These are phyloP conservation scores for Skeletonema potamos DNA, from an alignment of 108 stramenopile genomes.

Conservation along the genomic window DNA sequence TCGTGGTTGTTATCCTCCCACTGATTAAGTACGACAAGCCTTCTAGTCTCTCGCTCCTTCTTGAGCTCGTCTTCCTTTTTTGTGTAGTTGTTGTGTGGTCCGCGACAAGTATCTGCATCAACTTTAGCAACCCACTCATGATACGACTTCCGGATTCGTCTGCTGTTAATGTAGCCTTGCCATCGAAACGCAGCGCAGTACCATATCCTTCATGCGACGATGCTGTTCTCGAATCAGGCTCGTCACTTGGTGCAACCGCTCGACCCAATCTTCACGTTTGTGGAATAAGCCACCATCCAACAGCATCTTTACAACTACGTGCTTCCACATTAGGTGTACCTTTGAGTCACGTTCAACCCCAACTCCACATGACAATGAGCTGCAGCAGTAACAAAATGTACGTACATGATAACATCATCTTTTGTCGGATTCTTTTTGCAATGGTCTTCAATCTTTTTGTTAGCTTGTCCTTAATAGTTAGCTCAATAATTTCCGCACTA, in stretches of 20 bases:
- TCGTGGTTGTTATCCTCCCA: no score
- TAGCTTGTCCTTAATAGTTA: no score
- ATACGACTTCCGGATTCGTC: background rate
- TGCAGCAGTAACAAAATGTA: slow-evolving; percentile 9
- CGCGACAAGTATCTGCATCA: background rate
- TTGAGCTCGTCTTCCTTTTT: background rate
- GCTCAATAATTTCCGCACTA: no score
- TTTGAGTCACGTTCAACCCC: slow-evolving; percentile 7
- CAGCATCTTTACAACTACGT: slow-evolving; percentile 9
- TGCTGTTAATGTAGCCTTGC: background rate
- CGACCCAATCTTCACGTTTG: slow-evolving; percentile 18
- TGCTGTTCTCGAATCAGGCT: background rate
- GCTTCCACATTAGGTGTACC: slow-evolving; percentile 14
- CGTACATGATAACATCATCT: background rate
- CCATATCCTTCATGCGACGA: background rate
- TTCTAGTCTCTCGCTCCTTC: background rate
- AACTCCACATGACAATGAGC: background rate
- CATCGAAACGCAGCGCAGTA: no score
- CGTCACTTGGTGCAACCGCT: background rate
- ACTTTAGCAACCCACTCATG: background rate
- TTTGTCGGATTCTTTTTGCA: slow-evolving; percentile 7
- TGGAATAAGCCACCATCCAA: slow-evolving; percentile 8
- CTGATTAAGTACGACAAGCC: no score
- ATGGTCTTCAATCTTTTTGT: no score
- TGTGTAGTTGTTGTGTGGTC: background rate